These are phyloP conservation scores for Cytospora piceicola DNA, from an alignment of 2,329 filamentous ascomycete species.

Conservation along the genomic window DNA sequence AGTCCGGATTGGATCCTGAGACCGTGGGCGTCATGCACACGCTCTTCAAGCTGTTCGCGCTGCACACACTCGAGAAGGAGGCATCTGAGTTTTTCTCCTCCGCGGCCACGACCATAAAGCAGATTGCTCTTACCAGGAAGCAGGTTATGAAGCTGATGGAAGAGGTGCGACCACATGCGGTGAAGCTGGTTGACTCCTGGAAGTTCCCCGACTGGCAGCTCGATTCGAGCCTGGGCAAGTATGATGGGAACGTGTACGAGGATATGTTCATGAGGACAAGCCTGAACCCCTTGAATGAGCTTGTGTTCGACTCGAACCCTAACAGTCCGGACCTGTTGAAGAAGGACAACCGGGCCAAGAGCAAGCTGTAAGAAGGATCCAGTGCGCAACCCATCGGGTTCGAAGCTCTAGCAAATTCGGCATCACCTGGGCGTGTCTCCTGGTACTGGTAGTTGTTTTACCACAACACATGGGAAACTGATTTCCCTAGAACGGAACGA, in stretches of 20 bases:
- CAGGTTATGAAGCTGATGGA: constrained; percentile 71
- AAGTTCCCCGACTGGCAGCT: constrained; percentile 79
- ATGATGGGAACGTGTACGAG: constrained; percentile 77
- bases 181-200: constrained; percentile 74
- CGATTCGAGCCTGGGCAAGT: constrained; percentile 70
- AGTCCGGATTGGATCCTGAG: constrained; percentile 58
- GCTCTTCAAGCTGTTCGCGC: constrained; percentile 82
- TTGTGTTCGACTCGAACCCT: constrained; percentile 75
- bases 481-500: too few relatives aligned
- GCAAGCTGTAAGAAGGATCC: constrained; percentile 48
- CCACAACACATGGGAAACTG: too few relatives aligned
- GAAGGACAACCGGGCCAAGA: constrained; percentile 56
- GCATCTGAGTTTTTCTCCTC: constrained; percentile 74
- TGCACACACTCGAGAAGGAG: constrained; percentile 66
- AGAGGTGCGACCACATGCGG: constrained; percentile 73
- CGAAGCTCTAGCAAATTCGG: too few relatives aligned
- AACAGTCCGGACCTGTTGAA: constrained; percentile 64
- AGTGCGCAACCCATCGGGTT: not conserved
- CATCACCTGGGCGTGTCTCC: too few relatives aligned
- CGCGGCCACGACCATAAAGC: constrained; percentile 69
- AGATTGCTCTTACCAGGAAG: constrained; percentile 71
- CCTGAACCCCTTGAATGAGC: constrained; percentile 72
- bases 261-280: constrained; percentile 75
- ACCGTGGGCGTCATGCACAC: constrained; percentile 65
- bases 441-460: too few relatives aligned